Base-by-base conservation (phyloP, 257 asterid species). In the Knoxia roxburghii region DNA sequence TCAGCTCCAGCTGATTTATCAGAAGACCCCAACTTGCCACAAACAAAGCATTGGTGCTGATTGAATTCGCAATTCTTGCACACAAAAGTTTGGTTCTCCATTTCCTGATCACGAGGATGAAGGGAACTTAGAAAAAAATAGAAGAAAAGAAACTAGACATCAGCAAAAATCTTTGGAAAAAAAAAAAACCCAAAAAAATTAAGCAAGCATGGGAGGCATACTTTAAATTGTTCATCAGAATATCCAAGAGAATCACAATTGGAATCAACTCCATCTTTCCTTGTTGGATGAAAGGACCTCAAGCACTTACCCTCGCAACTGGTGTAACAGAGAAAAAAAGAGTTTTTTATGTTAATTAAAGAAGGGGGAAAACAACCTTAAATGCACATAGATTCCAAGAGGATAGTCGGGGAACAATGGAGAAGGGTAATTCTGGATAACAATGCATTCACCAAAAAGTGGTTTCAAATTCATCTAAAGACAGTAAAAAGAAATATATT, bases 231-330 rank as follows among this genome's bases (percentile, higher is more conserved):
- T 59, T 67, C 89, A 18, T 72, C 69, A 43, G 89, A 75, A 39
- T 81, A 82, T 68, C 85, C 83, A 80, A 91, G 82, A 75, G 96
- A 85, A 49, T 61, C 73, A 62, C 98, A 91, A 9, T 53, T 57
- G 30, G 96, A 82, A 23, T 85, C 88, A 5, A 51, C 78, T 61
- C 95, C 96, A 73, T 79, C 87, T 72, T 77, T 79, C 57, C 23
- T 50, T 30, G 91, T 89, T 60, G 91, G 82, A 79, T 91, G 98
- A 74, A 91, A 91, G 69, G 98, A 84, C 85, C 98, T 82, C 86
- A 91, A 71, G 81, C 98, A 91, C 83, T 79, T 91, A 41, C 98
- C 98, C 27, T 89, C 96, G 40, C 98, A 91, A 57, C 96, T 91
- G 80, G 64, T 69, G 50, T 45, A 60, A 4, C 8, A 37, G 49